Evolutionary conservation across 176 grass and related monocot genomes (phyloP).

Genomic region (Neostapfia colusana): DNA sequence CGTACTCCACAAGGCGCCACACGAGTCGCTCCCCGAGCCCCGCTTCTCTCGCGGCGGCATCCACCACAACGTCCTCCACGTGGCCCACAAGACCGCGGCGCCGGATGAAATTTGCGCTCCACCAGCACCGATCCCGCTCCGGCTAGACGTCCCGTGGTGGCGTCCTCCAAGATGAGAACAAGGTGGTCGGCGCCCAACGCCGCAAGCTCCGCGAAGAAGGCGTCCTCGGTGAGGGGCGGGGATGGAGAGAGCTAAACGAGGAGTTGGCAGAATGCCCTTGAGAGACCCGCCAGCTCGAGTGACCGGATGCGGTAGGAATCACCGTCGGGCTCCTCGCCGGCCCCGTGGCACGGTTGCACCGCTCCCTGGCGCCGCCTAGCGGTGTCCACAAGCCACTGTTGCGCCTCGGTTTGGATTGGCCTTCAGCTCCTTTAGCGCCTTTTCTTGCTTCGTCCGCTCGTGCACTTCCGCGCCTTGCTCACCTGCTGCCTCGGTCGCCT

Average conservation of each 20-base stretch:
- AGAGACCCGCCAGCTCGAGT: slow-evolving; percentile 57
- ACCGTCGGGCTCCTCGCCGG: not conserved
- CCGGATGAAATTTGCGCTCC: slow-evolving; percentile 78
- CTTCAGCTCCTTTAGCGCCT: too few species aligned
- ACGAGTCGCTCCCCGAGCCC: slow-evolving; percentile 59
- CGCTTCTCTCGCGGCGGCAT: slow-evolving; percentile 45
- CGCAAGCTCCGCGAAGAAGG: slow-evolving; percentile 66
- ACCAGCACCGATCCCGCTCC: slow-evolving; percentile 59
- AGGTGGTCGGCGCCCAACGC: slow-evolving; percentile 69
- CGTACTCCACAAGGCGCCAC: too few species aligned
- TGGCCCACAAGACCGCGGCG: slow-evolving; percentile 63
- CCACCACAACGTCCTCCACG: slow-evolving; percentile 84
- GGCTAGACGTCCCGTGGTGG: slow-evolving; percentile 35
- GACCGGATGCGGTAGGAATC: slow-evolving; percentile 44
- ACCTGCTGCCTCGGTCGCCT: too few species aligned
- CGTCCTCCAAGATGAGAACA: slow-evolving; percentile 63
- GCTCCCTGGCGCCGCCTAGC: too few species aligned
- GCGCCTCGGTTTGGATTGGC: too few species aligned
- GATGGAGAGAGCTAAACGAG: slow-evolving; percentile 68
- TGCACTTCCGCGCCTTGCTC: too few species aligned
- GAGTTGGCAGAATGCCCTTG: slow-evolving; percentile 58
- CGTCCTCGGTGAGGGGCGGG: slow-evolving; percentile 50
- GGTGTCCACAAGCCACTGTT: too few species aligned
- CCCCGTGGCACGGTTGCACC: too few species aligned
- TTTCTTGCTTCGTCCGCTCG: too few species aligned